Conservation (phyloP, 768 basidiomycete genomes). For the Cantharellus anzutake region DNA sequence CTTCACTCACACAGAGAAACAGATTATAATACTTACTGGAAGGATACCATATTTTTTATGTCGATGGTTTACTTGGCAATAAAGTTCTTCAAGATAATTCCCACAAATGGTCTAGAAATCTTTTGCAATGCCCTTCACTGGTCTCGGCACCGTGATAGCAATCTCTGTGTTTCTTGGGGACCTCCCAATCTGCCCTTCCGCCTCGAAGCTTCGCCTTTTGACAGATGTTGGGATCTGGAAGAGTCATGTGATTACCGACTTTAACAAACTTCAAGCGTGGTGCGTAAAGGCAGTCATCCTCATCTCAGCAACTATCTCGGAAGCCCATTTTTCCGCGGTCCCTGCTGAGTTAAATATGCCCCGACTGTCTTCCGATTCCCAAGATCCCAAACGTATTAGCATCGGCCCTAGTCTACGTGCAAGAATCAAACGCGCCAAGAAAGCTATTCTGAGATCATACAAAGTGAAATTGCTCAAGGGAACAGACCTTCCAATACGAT, state of each 20-base stretch:
- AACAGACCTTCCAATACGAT: neutral
- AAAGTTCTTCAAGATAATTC: neutral
- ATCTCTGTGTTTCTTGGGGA: neutral
- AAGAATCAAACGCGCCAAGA: neutral
- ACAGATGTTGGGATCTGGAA: too few species aligned
- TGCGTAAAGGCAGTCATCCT: too few species aligned
- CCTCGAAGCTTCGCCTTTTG: neutral
- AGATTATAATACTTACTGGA: neutral
- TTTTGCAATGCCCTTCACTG: neutral
- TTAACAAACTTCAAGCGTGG: too few species aligned
- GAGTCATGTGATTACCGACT: too few species aligned
- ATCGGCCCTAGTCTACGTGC: neutral
- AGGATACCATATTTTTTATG: neutral
- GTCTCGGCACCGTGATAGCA: neutral
- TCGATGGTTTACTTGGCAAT: neutral
- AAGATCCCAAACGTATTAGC: neutral
- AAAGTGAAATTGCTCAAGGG: neutral
- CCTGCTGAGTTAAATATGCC: neutral
- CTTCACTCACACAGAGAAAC: neutral
- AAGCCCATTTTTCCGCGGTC: too few species aligned
- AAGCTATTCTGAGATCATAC: neutral
- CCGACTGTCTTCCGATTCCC: neutral
- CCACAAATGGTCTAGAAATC: neutral
- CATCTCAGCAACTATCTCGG: too few species aligned
- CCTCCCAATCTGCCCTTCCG: neutral